These are phyloP conservation scores for Xylariaceae sp. DNA, from an alignment of 2,329 filamentous ascomycete species.

Conservation along the genomic window DNA sequence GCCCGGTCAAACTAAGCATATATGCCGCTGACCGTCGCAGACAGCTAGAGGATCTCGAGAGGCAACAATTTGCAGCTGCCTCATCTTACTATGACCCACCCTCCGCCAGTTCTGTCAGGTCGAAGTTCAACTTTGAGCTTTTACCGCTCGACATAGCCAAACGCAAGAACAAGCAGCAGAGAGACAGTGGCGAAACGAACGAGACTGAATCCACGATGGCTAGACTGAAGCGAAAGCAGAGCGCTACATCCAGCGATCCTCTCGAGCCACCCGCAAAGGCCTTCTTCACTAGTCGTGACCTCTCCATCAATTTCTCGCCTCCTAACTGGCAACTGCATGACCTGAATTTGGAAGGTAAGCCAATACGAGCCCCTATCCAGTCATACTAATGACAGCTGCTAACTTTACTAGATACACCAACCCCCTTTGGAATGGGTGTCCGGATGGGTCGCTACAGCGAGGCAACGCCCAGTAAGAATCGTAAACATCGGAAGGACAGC, in stretches of 20 bases:
- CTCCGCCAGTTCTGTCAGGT: slow-evolving; percentile 19
- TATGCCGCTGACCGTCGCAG: slow-evolving; percentile 5
- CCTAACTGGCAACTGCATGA: background rate
- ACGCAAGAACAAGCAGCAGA: slow-evolving; percentile 32
- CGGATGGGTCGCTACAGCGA: background rate
- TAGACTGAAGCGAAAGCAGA: slow-evolving; percentile 27
- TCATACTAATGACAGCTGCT: background rate
- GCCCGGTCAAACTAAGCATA: background rate
- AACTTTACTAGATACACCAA: slow-evolving; percentile 6
- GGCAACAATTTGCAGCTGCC: slow-evolving; percentile 17
- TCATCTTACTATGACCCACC: slow-evolving; percentile 23
- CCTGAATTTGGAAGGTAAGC: slow-evolving; percentile 4
- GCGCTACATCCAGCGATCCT: slow-evolving; percentile 7
- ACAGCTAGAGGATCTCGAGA: background rate
- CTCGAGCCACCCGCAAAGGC: slow-evolving; percentile 18
- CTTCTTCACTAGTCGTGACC: slow-evolving; percentile 14
- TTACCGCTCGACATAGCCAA: slow-evolving; percentile 38
- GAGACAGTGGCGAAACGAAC: slow-evolving; percentile 36
- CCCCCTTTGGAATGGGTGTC: slow-evolving; percentile 1
- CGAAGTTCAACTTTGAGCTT: slow-evolving; percentile 40
- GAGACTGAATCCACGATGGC: slow-evolving; percentile 31
- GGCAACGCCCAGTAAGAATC: background rate
- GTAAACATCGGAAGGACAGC: background rate
- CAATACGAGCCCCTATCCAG: background rate
- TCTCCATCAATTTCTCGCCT: slow-evolving; percentile 22